These are phyloP conservation scores for Lasiosphaeria ovina DNA, from an alignment of 495 filamentous ascomycete genomes.

Conservation along the genomic window DNA sequence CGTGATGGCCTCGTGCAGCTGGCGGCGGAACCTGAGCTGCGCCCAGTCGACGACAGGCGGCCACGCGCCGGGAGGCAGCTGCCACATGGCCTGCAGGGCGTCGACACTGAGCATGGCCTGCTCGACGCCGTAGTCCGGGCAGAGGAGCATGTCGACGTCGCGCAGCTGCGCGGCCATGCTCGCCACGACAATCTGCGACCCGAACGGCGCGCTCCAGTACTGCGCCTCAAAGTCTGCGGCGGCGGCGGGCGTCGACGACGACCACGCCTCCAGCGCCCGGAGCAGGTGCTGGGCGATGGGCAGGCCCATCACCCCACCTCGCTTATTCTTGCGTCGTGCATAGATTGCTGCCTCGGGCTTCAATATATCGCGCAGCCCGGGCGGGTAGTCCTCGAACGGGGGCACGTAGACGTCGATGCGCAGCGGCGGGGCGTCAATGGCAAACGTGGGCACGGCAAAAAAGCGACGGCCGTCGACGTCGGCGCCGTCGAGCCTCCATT, in stretches of 20 bases:
- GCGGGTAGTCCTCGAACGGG: constrained; percentile 30
- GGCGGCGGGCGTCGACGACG: not conserved
- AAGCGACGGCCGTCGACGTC: constrained; percentile 9
- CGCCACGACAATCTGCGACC: constrained; percentile 37
- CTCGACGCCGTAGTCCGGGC: constrained; percentile 40
- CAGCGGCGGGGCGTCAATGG: constrained; percentile 31
- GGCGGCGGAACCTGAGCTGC: constrained; percentile 31
- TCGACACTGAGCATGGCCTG: constrained; percentile 32
- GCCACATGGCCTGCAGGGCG: constrained; percentile 31
- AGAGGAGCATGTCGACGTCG: constrained; percentile 29
- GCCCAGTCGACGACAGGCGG: constrained; percentile 35
- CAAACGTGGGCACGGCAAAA: constrained; percentile 8
- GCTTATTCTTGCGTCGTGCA: constrained; percentile 13
- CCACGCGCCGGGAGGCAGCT: constrained; percentile 16
- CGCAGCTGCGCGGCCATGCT: constrained; percentile 25
- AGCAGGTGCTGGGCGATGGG: constrained; percentile 34
- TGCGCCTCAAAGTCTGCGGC: constrained; percentile 23
- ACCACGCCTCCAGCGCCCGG: constrained; percentile 36
- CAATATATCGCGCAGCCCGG: constrained; percentile 26
- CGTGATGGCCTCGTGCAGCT: constrained; percentile 43
- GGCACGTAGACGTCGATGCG: constrained; percentile 45
- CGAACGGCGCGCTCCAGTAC: constrained; percentile 38
- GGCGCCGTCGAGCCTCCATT: constrained; percentile 18
- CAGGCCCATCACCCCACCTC: constrained; percentile 13
- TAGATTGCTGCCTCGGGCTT: constrained; percentile 33